These are phyloP conservation scores for Pythium guiyangense DNA, from an alignment of 352 stramenopile species.

Conservation along the genomic window DNA sequence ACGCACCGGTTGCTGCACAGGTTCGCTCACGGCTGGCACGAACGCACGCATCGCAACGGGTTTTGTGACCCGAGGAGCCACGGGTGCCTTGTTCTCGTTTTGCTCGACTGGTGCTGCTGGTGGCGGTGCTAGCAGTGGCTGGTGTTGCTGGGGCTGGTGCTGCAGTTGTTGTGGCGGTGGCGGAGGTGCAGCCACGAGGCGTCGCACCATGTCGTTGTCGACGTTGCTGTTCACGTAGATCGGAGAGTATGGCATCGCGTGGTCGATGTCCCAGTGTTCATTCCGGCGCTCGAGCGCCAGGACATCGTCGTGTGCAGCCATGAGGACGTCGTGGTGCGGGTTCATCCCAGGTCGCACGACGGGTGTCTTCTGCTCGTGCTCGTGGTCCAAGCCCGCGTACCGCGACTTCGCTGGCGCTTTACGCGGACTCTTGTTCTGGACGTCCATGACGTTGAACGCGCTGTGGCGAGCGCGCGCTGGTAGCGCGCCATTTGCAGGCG, in stretches of 20 bases:
- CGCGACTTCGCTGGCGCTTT: slow-evolving; percentile 7
- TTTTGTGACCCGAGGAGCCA: slow-evolving; percentile 4
- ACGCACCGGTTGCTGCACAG: slow-evolving; percentile 4
- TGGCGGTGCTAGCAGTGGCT: not conserved
- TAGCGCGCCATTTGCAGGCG: not conserved
- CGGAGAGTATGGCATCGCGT: not conserved
- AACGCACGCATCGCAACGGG: slow-evolving; percentile 10
- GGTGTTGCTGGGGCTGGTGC: not conserved
- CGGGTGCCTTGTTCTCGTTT: slow-evolving; percentile 6
- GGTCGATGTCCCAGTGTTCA: not conserved
- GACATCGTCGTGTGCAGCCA: not conserved
- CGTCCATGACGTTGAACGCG: slow-evolving; percentile 8
- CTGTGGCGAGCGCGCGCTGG: not conserved
- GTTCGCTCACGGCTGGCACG: not conserved
- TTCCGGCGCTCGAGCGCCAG: not conserved
- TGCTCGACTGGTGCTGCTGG: slow-evolving; percentile 1
- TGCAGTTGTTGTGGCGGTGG: not conserved
- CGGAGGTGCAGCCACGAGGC: not conserved
- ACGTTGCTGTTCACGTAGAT: not conserved
- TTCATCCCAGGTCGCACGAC: not conserved
- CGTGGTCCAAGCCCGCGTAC: slow-evolving; percentile 5
- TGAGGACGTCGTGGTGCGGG: not conserved
- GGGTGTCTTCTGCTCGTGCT: slow-evolving; percentile 8
- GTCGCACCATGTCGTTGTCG: not conserved
- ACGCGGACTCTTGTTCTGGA: slow-evolving; percentile 12